phyloP scores from a whole-genome alignment of 1,284 basidiomycete genomes.

The Waitea zeae region DNA sequence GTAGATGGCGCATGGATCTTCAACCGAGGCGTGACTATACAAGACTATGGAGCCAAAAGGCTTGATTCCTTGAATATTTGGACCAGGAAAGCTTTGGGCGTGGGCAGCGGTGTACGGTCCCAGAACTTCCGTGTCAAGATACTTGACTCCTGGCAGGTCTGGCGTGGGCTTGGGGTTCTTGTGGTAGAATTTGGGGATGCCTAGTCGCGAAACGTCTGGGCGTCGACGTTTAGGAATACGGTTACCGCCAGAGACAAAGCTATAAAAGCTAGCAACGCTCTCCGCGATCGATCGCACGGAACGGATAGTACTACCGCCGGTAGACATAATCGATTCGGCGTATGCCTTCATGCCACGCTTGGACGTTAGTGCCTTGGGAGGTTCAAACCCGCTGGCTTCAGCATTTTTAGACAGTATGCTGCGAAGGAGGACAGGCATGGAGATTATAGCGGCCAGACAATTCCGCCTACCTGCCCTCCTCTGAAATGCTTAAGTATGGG shows the following conservation, averaged over 20 bases:
- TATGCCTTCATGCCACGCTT: background rate
- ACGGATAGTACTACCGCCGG: background rate
- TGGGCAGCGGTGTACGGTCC: background rate
- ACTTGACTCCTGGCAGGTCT: background rate
- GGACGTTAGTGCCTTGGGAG: background rate
- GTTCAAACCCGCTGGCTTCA: background rate
- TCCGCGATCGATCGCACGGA: background rate
- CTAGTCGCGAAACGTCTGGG: background rate
- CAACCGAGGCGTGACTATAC: background rate
- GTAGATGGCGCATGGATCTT: background rate
- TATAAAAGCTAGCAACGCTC: background rate
- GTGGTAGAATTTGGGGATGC: background rate
- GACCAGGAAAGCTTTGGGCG: too few relatives aligned
- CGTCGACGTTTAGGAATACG: background rate
- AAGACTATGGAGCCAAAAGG: background rate
- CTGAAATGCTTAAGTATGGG: too few relatives aligned
- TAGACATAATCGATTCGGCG: background rate
- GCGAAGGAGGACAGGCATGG: too few relatives aligned
- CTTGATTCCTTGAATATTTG: too few relatives aligned
- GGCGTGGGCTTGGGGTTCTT: background rate
- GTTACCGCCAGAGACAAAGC: background rate
- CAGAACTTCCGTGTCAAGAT: background rate
- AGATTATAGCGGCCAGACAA: too few relatives aligned
- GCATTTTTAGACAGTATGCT: background rate
- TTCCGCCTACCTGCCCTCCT: too few relatives aligned